Evolutionary conservation across 768 basidiomycete genomes (phyloP).

Genomic region (Calocera viscosa): DNA sequence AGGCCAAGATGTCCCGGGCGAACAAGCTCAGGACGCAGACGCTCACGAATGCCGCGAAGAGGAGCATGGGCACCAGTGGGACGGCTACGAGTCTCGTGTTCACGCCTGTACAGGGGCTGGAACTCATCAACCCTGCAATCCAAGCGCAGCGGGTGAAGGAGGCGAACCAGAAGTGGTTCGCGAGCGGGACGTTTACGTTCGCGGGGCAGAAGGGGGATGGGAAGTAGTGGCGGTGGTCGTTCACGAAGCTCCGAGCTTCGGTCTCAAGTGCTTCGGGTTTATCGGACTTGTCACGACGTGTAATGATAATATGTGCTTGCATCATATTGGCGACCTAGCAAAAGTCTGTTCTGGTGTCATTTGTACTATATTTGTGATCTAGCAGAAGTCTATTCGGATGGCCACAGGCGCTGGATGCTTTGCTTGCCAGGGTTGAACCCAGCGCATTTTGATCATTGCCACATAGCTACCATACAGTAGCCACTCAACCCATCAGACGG

Average conservation of each 20-base stretch:
- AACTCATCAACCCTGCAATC: constrained; percentile 84
- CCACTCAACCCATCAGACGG: too few species aligned
- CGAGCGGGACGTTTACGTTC: constrained; percentile 50
- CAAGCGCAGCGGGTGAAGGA: constrained; percentile 81
- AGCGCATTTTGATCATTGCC: too few species aligned
- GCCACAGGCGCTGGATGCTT: too few species aligned
- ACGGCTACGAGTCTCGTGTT: constrained; percentile 86
- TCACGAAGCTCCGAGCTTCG: neutral
- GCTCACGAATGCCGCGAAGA: constrained; percentile 53
- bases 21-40: constrained; percentile 84
- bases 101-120: constrained; percentile 96
- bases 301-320: neutral
- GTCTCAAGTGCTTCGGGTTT: neutral
- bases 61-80: constrained; percentile 32
- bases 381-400: too few species aligned
- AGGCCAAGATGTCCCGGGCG: constrained; percentile 91
- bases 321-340: neutral
- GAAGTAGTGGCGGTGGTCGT: neutral
- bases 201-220: constrained; percentile 42
- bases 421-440: too few species aligned
- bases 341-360: neutral
- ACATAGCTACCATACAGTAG: too few species aligned
- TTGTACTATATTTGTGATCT: too few species aligned
- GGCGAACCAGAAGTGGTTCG: constrained; percentile 96
- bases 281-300: neutral